Evolutionary conservation across 768 basidiomycete species (phyloP), one percentile per base, ranked within the genome.

Genomic region (Termitomyces sp.): DNA sequence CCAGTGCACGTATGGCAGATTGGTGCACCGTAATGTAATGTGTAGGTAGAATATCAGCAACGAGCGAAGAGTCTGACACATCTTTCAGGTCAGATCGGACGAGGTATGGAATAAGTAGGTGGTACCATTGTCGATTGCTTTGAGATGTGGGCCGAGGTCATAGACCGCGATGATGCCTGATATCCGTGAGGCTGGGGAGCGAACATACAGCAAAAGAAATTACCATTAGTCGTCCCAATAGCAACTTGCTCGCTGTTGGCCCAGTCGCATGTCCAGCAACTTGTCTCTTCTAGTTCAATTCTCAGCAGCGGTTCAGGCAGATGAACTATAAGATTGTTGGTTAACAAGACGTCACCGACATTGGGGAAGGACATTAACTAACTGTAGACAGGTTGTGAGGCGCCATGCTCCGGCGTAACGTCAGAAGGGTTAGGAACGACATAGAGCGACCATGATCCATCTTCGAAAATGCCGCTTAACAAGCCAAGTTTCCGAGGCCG

Each of bases 221-320:
- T 54, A 93, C 96, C 95, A 62, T 92, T 90, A 2, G 90, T 87
- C 27, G 87, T 87, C 0, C 94, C 95, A 13, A 89, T 83, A 0
- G 92, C 93, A 7, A 99, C 69, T 12, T 86, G 64, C 57, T 89
- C 86, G 60, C 92, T 91, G 61, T 92, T 93, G 0, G 86, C 90
- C 94, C 94, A 98, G 63, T 97, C 94, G 53, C 97, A 76, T 16
- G 83, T 80, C 80, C 83, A 88, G 66, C 87, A 88, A n/a, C 78
- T 74, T 0, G 90, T 81, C 43, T 92, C 90, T 54, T 87, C 85
- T 2, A 92, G 71, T 62, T 90, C 84, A 1, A 98, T 81, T 10
- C 84, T 81, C 6, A 95, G 50, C 3, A 89, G 65, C 0, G 94
- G 92, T 47, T 86, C 75, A 0, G 82, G 70, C 13, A 87, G 54